Base-by-base conservation (phyloP, 768 basidiomycete genomes). In the Infundibulicybe gibba region DNA sequence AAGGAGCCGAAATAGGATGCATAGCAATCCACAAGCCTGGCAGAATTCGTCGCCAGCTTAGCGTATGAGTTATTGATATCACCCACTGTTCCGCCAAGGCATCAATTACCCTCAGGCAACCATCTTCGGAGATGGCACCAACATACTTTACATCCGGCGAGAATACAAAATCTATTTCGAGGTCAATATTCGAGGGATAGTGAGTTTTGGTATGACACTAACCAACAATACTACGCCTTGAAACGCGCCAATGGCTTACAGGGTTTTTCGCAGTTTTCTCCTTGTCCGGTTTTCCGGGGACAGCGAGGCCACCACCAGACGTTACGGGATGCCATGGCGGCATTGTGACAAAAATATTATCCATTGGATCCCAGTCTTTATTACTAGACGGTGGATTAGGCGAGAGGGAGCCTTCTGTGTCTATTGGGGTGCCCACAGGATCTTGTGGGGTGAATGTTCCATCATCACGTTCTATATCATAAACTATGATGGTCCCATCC, bases 1-100 rank as follows among this genome's bases (percentile, higher is more conserved):
- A 99, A 61, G 2, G 90, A 77, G 13, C 94, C 95, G 58, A 98
- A 99, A 63, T 99, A 99, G 3, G 93, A 92, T 1, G 90, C 84
- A 59, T 90, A 97, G 51, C 89, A 90, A 61, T 98, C 93, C 15
- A 93, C 79, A n/a, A 98, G 76, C 56, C 94, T 95, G 9, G 32
- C 14, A 16, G 37, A 11, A 43, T 17, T 38, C 38, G 35, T 47
- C 14, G n/a, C 15, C 43, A 9, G 41, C 41, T 31, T 8, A 16
- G 25, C 44, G 30, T 37, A 49, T 14, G 40, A 20, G 38, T 20
- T 19, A 49, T 46, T 12, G 21, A 34, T 13, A 30, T 32, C 19
- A 65, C 85, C 56, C 54, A 94, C 93, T 87, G 83, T 64, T 95
- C 90, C 31, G 84, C 85, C 41, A 88, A 68, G 1, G 90, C 84